phyloP scores from a whole-genome alignment of 306 rosid species.

The Begonia masoniana region DNA sequence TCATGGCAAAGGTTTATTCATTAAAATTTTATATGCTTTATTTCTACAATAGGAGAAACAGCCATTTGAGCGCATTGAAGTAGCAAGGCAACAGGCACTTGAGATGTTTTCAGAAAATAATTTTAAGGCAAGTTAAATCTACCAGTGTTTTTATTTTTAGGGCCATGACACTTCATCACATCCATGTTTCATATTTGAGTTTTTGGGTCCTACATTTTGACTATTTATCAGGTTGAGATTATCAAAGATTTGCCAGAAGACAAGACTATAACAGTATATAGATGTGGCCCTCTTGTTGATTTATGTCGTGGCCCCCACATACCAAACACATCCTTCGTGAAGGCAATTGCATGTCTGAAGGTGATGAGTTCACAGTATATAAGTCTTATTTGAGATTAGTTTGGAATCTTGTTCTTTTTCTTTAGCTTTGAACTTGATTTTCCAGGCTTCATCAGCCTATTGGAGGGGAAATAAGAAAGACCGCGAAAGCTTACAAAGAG shows the following conservation, averaged over 20 bases:
- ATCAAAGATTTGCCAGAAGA: constrained; percentile 86
- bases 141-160: no score
- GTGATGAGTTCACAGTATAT: constrained; percentile 21
- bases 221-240: constrained; percentile 57
- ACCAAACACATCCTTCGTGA: constrained; percentile 92
- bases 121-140: constrained; percentile 54
- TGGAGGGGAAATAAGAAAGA: constrained; percentile 92
- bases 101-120: constrained; percentile 70
- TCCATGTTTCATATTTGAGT: no score
- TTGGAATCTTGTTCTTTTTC: no score
- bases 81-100: constrained; percentile 70
- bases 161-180: no score
- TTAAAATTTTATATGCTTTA: background rate
- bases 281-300: constrained; percentile 94
- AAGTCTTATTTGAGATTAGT: background rate
- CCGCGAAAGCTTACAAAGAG: constrained; percentile 90
- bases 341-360: constrained; percentile 81
- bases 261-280: constrained; percentile 86
- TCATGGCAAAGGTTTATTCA: background rate
- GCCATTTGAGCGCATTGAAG: constrained; percentile 96
- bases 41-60: constrained; percentile 45
- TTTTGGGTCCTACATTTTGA: no score
- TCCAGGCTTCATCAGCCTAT: constrained; percentile 92
- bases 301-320: constrained; percentile 97
- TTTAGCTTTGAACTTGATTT: constrained; percentile 10